Evolutionary conservation across 805 yeast genomes (phyloP).

Genomic region (Pichia manshurica): DNA sequence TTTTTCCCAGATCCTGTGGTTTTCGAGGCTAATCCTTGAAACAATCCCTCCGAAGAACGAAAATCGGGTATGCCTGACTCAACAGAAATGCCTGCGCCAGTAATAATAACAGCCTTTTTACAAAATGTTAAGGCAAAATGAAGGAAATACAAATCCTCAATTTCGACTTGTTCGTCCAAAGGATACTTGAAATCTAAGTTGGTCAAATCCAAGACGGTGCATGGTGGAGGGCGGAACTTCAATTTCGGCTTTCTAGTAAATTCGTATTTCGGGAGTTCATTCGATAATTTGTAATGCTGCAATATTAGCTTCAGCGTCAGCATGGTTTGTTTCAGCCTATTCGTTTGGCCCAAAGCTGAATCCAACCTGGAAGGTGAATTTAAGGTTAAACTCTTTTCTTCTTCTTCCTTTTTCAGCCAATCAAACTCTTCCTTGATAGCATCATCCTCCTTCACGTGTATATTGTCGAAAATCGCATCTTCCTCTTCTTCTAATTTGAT

Average conservation of each 20-base stretch:
- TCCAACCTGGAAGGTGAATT: neutral
- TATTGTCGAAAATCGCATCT: too few species aligned
- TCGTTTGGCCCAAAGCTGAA: neutral
- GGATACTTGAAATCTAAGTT: conserved; percentile 23
- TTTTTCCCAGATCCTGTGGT: conserved; percentile 45
- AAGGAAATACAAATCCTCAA: conserved; percentile 42
- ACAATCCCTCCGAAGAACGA: conserved; percentile 73
- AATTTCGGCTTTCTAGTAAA: conserved; percentile 39
- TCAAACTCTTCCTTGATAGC: too few species aligned
- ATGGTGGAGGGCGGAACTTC: conserved; percentile 41
- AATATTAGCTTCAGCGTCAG: conserved; percentile 1
- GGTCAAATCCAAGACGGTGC: conserved; percentile 38
- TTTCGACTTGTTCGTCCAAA: conserved; percentile 31
- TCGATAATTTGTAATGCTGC: conserved; percentile 5
- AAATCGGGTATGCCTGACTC: conserved; percentile 82
- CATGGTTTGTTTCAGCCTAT: neutral
- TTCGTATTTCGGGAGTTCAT: conserved; percentile 13
- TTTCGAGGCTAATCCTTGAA: conserved; percentile 43
- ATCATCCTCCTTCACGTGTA: too few species aligned
- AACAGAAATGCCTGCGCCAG: conserved; percentile 91
- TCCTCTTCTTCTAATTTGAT: too few species aligned
- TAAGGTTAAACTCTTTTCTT: neutral
- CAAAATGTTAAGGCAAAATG: conserved; percentile 50
- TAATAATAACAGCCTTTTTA: conserved; percentile 54
- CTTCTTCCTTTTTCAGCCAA: neutral